Evolutionary conservation across 179 eudicot genomes (phyloP).

Genomic region (Camellia oleifera): DNA sequence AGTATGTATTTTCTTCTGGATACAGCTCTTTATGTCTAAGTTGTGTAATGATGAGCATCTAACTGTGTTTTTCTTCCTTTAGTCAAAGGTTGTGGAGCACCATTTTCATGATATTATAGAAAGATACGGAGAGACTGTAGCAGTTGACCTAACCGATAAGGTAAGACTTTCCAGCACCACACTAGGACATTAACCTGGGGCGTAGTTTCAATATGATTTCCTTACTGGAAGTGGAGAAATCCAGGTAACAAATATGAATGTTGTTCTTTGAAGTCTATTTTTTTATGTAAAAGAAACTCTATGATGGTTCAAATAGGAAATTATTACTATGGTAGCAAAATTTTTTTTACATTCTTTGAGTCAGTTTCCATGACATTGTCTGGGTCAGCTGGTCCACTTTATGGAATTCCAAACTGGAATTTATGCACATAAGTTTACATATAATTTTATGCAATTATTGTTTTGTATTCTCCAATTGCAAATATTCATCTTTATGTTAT

Average conservation of each 20-base stretch:
- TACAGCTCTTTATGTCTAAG: conserved; percentile 1
- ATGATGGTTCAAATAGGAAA: no score
- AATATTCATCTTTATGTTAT: conserved; percentile 10
- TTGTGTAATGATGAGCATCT: conserved; percentile 15
- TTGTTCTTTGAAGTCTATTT: not conserved
- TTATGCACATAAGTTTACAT: no score
- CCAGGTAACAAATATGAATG: not conserved
- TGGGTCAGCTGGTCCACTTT: no score
- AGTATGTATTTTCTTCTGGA: conserved; percentile 37
- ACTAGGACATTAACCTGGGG: no score
- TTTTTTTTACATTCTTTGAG: no score
- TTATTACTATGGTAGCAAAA: no score
- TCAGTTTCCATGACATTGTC: no score
- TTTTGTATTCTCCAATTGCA: not conserved
- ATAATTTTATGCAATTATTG: no score
- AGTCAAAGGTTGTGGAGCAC: conserved; percentile 82
- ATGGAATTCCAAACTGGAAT: no score
- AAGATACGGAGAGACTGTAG: conserved; percentile 84
- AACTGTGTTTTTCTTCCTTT: conserved; percentile 23
- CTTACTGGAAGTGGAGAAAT: no score
- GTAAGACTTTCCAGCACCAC: no score
- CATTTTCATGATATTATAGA: conserved; percentile 82
- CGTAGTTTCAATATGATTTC: no score
- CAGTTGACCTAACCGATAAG: conserved; percentile 66
- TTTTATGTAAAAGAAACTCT: not conserved